A percentile compares a stretch with the other conserved stretches of the same genome.
phyloP scores from a whole-genome alignment of 2,329 filamentous ascomycete species.

The Dactylellina drechsleri region DNA sequence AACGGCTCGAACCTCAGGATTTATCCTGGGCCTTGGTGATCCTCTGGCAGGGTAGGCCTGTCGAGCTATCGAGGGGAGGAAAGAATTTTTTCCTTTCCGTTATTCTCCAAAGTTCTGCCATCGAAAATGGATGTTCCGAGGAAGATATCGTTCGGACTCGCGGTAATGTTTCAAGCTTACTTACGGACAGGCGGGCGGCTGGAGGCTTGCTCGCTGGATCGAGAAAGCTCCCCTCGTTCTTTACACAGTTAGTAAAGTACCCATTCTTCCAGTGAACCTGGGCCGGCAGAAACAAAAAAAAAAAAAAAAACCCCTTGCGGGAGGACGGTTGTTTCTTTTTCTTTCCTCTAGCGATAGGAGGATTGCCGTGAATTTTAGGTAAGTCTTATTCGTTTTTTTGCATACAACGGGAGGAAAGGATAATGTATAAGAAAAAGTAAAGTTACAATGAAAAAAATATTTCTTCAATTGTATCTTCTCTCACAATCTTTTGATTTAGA shows the following conservation, averaged over 20 bases:
- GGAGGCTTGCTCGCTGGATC: background rate
- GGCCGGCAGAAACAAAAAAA: conserved; percentile 13
- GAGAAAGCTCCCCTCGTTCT: conserved; percentile 37
- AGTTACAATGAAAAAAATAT: conserved; percentile 50
- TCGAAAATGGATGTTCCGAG: conserved; percentile 30
- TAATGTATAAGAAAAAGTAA: conserved; percentile 35
- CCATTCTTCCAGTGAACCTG: conserved; percentile 41
- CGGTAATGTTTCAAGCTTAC: conserved; percentile 37
- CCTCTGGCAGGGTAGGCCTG: conserved; percentile 16
- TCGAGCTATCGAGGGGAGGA: conserved; percentile 15
- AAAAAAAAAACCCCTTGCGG: conserved; percentile 26
- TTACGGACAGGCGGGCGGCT: conserved; percentile 37
- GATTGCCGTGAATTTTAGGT: conserved; percentile 45
- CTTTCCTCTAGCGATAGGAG: conserved; percentile 29
- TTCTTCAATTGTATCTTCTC: conserved; percentile 48
- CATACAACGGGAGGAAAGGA: conserved; percentile 51
- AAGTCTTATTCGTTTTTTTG: conserved; percentile 31
- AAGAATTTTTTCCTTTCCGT: conserved; percentile 44
- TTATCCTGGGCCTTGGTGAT: conserved; percentile 26
- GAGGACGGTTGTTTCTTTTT: conserved; percentile 25
- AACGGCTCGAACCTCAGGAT: conserved; percentile 26
- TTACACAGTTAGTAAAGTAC: conserved; percentile 24
- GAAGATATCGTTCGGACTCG: conserved; percentile 26
- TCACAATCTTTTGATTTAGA: conserved; percentile 47
- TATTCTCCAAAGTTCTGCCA: conserved; percentile 1